Conservation (phyloP, 352 stramenopile species). For the Thraustochytrium striatum region DNA sequence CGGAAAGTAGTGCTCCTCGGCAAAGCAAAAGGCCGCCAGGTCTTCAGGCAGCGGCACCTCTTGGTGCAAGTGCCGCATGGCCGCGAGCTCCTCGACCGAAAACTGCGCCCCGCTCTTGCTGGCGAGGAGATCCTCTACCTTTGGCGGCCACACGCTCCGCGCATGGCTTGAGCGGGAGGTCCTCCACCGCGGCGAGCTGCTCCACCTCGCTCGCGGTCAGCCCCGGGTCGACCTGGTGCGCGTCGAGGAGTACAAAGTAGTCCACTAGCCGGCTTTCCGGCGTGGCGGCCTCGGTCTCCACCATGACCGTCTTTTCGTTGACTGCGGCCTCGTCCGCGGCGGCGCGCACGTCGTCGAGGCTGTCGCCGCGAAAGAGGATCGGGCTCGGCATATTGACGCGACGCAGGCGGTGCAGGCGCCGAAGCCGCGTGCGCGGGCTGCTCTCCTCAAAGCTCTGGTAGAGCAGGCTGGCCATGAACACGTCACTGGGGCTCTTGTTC, state of each 20-base stretch:
- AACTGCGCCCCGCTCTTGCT: neutral
- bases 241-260: constrained; percentile 31
- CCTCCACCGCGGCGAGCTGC: neutral
- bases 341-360: neutral
- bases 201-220: neutral
- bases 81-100: constrained; percentile 6
- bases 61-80: constrained; percentile 1
- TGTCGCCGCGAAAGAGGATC: constrained; percentile 17
- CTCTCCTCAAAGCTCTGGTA: constrained; percentile 36
- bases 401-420: neutral
- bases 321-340: neutral
- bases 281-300: neutral
- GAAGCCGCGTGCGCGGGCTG: neutral
- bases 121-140: neutral
- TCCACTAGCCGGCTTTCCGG: constrained; percentile 17
- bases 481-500: constrained; percentile 8
- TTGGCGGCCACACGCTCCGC: constrained; percentile 24
- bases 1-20: neutral
- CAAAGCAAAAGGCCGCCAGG: constrained; percentile 24
- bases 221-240: neutral
- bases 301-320: neutral
- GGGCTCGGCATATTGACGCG: neutral
- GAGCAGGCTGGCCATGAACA: constrained; percentile 38
- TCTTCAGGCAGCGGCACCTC: constrained; percentile 25
- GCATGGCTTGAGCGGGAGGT: neutral